A percentile compares a stretch with the other conserved stretches of the same genome.
phyloP scores from a whole-genome alignment of 805 yeast species.

The Myxozyma lipomycoides region DNA sequence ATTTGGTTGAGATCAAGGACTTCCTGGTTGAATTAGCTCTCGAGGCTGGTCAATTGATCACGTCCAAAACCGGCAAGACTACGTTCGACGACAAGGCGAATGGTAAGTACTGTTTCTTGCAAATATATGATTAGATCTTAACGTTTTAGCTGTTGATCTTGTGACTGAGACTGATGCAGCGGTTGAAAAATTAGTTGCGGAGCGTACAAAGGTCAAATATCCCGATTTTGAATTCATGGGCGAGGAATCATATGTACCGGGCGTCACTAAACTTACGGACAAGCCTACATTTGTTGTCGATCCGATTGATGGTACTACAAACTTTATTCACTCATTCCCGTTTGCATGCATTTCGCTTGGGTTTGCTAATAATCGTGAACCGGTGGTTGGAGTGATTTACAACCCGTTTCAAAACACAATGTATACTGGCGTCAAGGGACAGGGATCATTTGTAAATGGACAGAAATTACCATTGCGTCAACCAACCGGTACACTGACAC shows the following conservation, averaged over 20 bases:
- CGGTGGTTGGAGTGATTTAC: slow-evolving; percentile 63
- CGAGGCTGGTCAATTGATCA: slow-evolving; percentile 50
- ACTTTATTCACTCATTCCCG: slow-evolving; percentile 61
- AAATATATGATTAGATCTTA: not conserved
- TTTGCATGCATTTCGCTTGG: slow-evolving; percentile 61
- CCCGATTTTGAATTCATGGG: slow-evolving; percentile 57
- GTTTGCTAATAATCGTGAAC: slow-evolving; percentile 45
- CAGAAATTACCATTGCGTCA: slow-evolving; percentile 40
- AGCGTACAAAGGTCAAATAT: slow-evolving; percentile 37
- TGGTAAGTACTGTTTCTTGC: slow-evolving; percentile 19
- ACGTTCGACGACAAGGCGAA: slow-evolving; percentile 54
- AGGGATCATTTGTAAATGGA: slow-evolving; percentile 53
- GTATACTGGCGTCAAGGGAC: slow-evolving; percentile 53
- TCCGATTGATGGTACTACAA: slow-evolving; percentile 45
- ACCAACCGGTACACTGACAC: slow-evolving; percentile 37
- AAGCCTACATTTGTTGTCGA: slow-evolving; percentile 58
- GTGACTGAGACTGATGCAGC: slow-evolving; percentile 59
- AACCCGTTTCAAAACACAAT: slow-evolving; percentile 55
- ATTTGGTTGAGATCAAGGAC: slow-evolving; percentile 39
- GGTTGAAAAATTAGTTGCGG: slow-evolving; percentile 46
- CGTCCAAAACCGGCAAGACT: slow-evolving; percentile 46
- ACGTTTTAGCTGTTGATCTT: slow-evolving; percentile 48
- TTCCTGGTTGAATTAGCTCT: slow-evolving; percentile 42
- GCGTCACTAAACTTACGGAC: slow-evolving; percentile 45
- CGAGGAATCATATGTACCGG: slow-evolving; percentile 55